phyloP scores from a whole-genome alignment of 1,284 basidiomycete genomes.

The Ceratobasidium papillatum region DNA sequence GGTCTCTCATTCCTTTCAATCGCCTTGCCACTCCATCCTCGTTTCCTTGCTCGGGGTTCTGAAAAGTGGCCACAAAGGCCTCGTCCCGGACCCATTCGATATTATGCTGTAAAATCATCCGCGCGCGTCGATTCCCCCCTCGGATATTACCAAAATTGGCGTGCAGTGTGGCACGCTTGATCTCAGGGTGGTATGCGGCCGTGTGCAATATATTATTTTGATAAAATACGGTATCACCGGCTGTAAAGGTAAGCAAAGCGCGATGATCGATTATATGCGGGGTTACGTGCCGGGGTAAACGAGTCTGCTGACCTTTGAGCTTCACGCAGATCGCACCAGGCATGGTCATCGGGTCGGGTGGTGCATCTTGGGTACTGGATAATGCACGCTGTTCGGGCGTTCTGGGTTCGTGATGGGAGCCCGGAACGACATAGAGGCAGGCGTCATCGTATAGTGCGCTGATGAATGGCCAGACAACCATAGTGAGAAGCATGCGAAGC shows the following conservation, averaged over 20 bases:
- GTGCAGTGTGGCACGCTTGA: constrained; percentile 74
- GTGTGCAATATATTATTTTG: constrained; percentile 84
- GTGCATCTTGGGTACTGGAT: constrained; percentile 65
- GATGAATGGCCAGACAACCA: background rate
- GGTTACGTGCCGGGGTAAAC: background rate
- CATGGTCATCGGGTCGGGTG: constrained; percentile 70
- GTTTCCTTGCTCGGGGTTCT: background rate
- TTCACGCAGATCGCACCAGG: constrained; percentile 69
- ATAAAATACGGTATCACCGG: constrained; percentile 83
- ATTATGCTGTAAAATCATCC: constrained; percentile 84
- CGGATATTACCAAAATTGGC: constrained; percentile 71
- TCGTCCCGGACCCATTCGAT: constrained; percentile 75
- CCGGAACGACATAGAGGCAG: constrained; percentile 79
- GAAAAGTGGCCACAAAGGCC: constrained; percentile 61
- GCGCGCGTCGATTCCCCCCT: constrained; percentile 70
- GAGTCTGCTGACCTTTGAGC: constrained; percentile 63
- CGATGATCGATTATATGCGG: background rate
- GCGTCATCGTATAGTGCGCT: constrained; percentile 78
- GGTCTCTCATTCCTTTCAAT: constrained; percentile 65
- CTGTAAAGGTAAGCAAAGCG: constrained; percentile 48
- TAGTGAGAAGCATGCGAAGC: background rate
- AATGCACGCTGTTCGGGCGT: constrained; percentile 67
- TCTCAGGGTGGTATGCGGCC: constrained; percentile 66
- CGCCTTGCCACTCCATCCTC: constrained; percentile 51
- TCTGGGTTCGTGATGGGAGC: constrained; percentile 68